Conservation (phyloP, 1,284 basidiomycete species). For the Mycena sp. region DNA sequence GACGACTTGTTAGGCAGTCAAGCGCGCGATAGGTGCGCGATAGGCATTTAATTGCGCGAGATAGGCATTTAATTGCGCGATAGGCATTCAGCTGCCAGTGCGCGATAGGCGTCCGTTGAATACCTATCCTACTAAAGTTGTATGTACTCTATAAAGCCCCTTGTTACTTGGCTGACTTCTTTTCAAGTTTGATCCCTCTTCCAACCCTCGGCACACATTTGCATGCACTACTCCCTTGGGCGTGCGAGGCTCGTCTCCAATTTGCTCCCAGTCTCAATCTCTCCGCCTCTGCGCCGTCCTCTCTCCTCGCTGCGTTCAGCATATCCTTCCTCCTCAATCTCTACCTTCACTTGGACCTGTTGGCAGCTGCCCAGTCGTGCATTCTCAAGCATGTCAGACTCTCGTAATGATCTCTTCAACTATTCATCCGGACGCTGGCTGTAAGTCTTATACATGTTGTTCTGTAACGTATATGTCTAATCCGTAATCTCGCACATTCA, state of each 20-base stretch:
- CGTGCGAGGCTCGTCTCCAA: conserved; percentile 30
- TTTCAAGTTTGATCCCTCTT: no score
- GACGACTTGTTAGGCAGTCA: no score
- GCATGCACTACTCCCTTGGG: conserved; percentile 32
- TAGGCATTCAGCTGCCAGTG: no score
- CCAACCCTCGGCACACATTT: no score
- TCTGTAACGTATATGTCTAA: conserved; percentile 39
- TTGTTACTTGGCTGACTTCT: no score
- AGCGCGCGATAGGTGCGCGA: no score
- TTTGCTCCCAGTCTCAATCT: conserved; percentile 37
- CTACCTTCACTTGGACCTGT: conserved; percentile 38
- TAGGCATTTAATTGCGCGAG: no score
- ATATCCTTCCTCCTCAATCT: conserved; percentile 37
- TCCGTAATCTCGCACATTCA: conserved; percentile 37
- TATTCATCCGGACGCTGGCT: conserved; percentile 55
- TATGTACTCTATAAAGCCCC: no score
- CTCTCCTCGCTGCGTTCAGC: conserved; percentile 37
- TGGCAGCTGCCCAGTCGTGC: conserved; percentile 43
- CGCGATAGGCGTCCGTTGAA: no score
- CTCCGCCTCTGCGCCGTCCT: conserved; percentile 35
- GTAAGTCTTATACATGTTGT: conserved; percentile 48
- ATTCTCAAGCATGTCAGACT: conserved; percentile 43
- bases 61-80: no score
- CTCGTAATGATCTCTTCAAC: conserved; percentile 49
- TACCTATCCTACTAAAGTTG: no score